Evolutionary conservation across 2,329 filamentous ascomycete species (phyloP).

Genomic region (Xylaria digitata): DNA sequence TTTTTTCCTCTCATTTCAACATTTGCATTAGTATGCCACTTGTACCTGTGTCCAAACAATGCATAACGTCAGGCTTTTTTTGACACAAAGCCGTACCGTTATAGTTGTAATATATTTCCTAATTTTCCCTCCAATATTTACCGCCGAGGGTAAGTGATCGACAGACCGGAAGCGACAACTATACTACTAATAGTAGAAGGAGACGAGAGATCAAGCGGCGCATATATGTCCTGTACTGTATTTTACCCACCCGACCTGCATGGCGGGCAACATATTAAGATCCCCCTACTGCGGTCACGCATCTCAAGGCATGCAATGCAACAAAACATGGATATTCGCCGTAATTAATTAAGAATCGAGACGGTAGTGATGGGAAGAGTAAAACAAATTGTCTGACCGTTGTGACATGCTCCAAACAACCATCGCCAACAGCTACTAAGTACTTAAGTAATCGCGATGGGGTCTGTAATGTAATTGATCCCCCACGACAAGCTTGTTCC

Average conservation of each 20-base stretch:
- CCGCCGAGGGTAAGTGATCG: neutral
- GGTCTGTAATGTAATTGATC: no score
- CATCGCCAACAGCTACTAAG: neutral
- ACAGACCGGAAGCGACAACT: neutral
- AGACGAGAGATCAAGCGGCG: conserved; percentile 5
- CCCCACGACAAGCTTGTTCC: neutral
- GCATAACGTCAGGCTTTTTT: conserved; percentile 7
- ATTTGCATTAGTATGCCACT: conserved; percentile 12
- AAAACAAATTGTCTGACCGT: conserved; percentile 14
- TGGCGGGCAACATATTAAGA: conserved; percentile 11
- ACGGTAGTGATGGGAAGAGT: neutral
- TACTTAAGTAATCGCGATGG: neutral
- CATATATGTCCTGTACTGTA: neutral
- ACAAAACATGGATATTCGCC: conserved; percentile 18
- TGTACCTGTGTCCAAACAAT: conserved; percentile 2
- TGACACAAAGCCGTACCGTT: conserved; percentile 7
- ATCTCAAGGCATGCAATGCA: conserved; percentile 19
- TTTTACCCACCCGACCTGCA: conserved; percentile 23
- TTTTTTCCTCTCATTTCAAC: conserved; percentile 25
- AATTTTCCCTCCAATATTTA: neutral
- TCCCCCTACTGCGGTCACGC: conserved; percentile 19
- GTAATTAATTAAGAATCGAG: conserved; percentile 16
- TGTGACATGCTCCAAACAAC: conserved; percentile 9
- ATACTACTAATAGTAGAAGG: neutral
- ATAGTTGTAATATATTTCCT: neutral